Base-by-base conservation (phyloP, 805 yeast genomes). In the Yarrowia alimentaria region DNA sequence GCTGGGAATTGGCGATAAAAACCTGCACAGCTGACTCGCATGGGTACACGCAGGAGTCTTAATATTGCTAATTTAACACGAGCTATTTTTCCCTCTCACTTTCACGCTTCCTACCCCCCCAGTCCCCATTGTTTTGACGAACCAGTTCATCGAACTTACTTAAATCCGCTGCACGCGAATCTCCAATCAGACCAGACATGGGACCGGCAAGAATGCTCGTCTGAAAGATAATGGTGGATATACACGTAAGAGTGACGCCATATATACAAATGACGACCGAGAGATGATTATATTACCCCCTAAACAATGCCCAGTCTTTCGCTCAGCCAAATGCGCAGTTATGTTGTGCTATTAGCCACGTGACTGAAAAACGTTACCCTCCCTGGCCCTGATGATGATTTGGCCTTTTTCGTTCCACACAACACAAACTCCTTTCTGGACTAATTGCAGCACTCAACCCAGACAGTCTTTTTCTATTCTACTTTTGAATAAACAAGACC, bases 401-500 rank as follows among this genome's bases (percentile, higher is more conserved):
- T 43, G 50, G 50, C 50, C 50, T 43, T 43, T 43, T 43, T 43
- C 50, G 30, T 30, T 37, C 35, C 37, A 30, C 50, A 16, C 48
- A 40, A 43, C 50, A 43, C 50, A 43, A 43, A 43, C 50, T 43
- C 50, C 50, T 43, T 43, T 43, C 30, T 31, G 35, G 50, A 31
- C 35, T 30, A 31, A 43, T 30, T 43, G 50, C 50, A 43, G 50
- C 35, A 43, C 50, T 21, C 50, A 30, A 30, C 37, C 37, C 35
- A 43, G 35, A 43, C 47, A 40, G 47, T 40, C 47, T 40, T 40
- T n/a, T 22, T 40, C 33, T 28, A 40, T 40, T 40, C 47, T 32
- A 40, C 10, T 40, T 40, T 40, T 40, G 47, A 40, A 40, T 40
- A 40, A 40, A 19, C 47, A 28, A 40, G 47, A 40, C 47, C 14